Percentiles rank a stretch among this genome's conserved stretches.
Evolutionary conservation across 495 filamentous ascomycete genomes (phyloP).

Genomic region (Daldinia concentrica): DNA sequence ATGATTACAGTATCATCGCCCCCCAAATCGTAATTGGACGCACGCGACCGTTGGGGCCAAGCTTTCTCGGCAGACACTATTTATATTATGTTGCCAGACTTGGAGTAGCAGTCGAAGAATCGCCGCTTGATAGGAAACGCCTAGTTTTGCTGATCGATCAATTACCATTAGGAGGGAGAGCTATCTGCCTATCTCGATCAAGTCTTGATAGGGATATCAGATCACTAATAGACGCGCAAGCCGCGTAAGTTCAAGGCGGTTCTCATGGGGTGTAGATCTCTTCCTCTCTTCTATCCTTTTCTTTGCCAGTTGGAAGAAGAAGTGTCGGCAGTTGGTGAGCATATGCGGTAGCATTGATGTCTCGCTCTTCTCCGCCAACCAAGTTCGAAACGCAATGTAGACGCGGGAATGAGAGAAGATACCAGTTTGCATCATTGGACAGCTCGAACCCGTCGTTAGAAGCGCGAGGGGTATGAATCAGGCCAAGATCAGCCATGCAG

Average conservation of each 20-base stretch:
- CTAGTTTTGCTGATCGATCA: conserved; percentile 29
- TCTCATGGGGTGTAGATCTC: conserved; percentile 28
- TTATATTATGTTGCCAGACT: conserved; percentile 26
- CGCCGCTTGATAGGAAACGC: conserved; percentile 33
- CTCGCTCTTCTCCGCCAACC: conserved; percentile 42
- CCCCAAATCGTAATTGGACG: conserved; percentile 28
- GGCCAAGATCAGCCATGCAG: conserved; percentile 42
- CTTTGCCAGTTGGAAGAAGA: conserved; percentile 25
- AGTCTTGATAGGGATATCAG: conserved; percentile 14
- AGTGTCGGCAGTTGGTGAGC: conserved; percentile 41
- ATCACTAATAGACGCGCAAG: conserved; percentile 38
- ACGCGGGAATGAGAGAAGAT: conserved; percentile 33
- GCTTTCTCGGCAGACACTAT: conserved; percentile 41
- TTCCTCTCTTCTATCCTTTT: too few relatives aligned
- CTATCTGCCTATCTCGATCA: conserved; percentile 34
- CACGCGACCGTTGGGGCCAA: conserved; percentile 42
- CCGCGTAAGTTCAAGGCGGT: conserved; percentile 26
- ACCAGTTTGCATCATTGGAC: conserved; percentile 44
- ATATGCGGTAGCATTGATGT: conserved; percentile 38
- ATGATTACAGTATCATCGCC: conserved; percentile 38
- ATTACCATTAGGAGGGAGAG: conserved; percentile 12
- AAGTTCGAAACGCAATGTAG: conserved; percentile 30
- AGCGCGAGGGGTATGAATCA: conserved; percentile 19
- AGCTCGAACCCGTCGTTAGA: conserved; percentile 33
- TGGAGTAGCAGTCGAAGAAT: conserved; percentile 4